These are phyloP conservation scores for Zymoseptoria crescenta DNA, from an alignment of 2,329 filamentous ascomycete genomes.

Conservation along the genomic window DNA sequence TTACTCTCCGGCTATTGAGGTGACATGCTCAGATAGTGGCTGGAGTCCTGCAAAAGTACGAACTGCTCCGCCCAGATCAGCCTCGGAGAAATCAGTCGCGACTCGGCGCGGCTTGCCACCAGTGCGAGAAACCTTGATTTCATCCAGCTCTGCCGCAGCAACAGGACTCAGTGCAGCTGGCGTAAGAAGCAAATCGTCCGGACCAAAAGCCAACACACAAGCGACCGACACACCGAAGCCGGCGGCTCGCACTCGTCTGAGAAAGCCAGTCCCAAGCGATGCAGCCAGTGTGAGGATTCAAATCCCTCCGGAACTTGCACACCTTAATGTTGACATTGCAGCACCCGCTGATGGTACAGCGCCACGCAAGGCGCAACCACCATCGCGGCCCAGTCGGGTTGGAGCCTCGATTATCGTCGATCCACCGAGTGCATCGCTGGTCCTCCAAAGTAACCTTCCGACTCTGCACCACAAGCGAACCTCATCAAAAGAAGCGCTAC, in stretches of 20 bases:
- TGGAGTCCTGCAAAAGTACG: not conserved
- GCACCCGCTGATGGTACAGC: conserved; percentile 33
- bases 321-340: conserved; percentile 56
- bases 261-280: conserved; percentile 4
- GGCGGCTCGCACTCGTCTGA: conserved; percentile 9
- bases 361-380: conserved; percentile 38
- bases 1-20: conserved; percentile 57
- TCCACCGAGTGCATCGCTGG: conserved; percentile 41
- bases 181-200: not conserved
- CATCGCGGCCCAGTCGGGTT: conserved; percentile 38
- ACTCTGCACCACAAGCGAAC: conserved; percentile 45
- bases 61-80: not conserved
- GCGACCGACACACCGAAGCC: not conserved
- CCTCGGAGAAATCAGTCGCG: conserved; percentile 28
- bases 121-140: conserved; percentile 62
- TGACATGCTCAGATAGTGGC: conserved; percentile 23
- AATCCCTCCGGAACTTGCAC: conserved; percentile 31
- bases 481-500: conserved; percentile 40
- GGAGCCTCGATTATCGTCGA: conserved; percentile 38
- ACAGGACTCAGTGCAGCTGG: conserved; percentile 9
- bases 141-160: conserved; percentile 52
- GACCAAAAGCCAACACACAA: not conserved
- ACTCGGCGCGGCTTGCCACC: conserved; percentile 47
- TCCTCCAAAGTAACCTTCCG: conserved; percentile 50
- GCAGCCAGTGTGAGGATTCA: conserved; percentile 7